Percentiles rank a stretch among this genome's conserved stretches.
phyloP scores from a whole-genome alignment of 169 alveolate genomes.

The Plasmodium ovale region DNA sequence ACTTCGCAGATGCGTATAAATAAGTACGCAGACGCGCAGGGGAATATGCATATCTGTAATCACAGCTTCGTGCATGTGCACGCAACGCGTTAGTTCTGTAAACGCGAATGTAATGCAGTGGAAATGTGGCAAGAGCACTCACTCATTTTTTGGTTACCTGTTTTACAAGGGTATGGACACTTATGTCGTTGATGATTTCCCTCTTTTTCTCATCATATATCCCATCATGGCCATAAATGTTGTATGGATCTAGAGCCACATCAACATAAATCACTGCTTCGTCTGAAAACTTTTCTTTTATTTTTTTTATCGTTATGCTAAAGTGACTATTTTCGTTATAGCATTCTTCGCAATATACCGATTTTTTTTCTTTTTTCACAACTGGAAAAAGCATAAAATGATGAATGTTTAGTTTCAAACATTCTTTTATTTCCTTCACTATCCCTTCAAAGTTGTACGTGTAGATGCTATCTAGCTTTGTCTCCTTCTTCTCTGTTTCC shows the following conservation, averaged over 20 bases:
- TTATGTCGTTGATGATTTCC: slow-evolving; percentile 79
- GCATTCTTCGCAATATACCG: slow-evolving; percentile 79
- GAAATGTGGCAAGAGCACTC: too few relatives aligned
- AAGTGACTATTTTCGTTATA: slow-evolving; percentile 79
- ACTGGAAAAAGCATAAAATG: slow-evolving; percentile 83
- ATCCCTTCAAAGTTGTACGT: slow-evolving; percentile 77
- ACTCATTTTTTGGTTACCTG: slow-evolving; percentile 71
- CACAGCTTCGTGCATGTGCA: background rate
- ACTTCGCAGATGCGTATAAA: background rate
- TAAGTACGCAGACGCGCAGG: background rate
- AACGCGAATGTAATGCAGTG: too few relatives aligned
- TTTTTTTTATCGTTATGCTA: slow-evolving; percentile 76
- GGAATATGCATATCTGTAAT: background rate
- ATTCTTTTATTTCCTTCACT: slow-evolving; percentile 81
- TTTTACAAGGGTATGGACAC: slow-evolving; percentile 79
- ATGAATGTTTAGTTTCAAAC: slow-evolving; percentile 77
- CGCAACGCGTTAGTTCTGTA: background rate
- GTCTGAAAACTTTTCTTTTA: slow-evolving; percentile 77
- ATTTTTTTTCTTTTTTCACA: slow-evolving; percentile 76
- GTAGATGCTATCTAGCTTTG: slow-evolving; percentile 77
- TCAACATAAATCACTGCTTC: slow-evolving; percentile 80
- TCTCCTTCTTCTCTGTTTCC: slow-evolving; percentile 77
- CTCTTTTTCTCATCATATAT: slow-evolving; percentile 80
- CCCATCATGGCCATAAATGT: slow-evolving; percentile 83
- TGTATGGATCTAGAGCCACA: slow-evolving; percentile 84